Conservation (phyloP, 2,329 filamentous ascomycete species). For the Cercospora canescens region DNA sequence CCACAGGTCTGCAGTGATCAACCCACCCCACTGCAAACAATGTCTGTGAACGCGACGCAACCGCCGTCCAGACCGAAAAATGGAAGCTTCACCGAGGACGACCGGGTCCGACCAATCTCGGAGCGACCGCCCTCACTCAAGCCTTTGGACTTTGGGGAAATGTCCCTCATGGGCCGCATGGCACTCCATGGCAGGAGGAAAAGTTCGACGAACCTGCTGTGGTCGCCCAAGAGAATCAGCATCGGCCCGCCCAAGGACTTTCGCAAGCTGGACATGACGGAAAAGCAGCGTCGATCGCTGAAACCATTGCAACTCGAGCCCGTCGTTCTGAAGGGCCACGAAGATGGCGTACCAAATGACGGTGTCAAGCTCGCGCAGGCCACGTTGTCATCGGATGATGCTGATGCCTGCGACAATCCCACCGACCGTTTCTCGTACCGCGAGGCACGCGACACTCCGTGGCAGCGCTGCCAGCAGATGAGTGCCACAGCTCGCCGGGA, state of each 20-base stretch:
- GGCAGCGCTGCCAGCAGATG: constrained; percentile 17
- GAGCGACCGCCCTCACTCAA: constrained; percentile 27
- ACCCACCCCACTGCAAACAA: constrained; percentile 23
- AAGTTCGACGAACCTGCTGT: constrained; percentile 21
- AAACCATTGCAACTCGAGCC: constrained; percentile 31
- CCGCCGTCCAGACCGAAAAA: constrained; percentile 8
- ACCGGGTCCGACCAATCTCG: constrained; percentile 23
- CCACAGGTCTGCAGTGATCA: constrained; percentile 27
- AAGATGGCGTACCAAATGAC: constrained; percentile 1
- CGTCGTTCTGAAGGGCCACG: constrained; percentile 26
- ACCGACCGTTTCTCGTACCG: constrained; percentile 10
- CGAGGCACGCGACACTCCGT: constrained; percentile 16
- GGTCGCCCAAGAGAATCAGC: constrained; percentile 24
- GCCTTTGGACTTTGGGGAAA: constrained; percentile 26
- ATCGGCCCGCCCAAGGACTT: constrained; percentile 29
- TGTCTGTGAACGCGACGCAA: constrained; percentile 16
- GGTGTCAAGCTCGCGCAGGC: background rate
- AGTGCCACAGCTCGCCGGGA: constrained; percentile 8
- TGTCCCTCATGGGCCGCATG: constrained; percentile 22
- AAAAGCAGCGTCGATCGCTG: constrained; percentile 32
- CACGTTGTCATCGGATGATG: background rate
- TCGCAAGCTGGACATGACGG: constrained; percentile 31
- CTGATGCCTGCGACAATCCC: no score
- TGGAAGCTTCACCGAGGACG: constrained; percentile 19
- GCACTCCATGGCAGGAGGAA: constrained; percentile 17